These are phyloP conservation scores for Penicillium bialowiezense DNA, from an alignment of 495 filamentous ascomycete species.

Conservation along the genomic window DNA sequence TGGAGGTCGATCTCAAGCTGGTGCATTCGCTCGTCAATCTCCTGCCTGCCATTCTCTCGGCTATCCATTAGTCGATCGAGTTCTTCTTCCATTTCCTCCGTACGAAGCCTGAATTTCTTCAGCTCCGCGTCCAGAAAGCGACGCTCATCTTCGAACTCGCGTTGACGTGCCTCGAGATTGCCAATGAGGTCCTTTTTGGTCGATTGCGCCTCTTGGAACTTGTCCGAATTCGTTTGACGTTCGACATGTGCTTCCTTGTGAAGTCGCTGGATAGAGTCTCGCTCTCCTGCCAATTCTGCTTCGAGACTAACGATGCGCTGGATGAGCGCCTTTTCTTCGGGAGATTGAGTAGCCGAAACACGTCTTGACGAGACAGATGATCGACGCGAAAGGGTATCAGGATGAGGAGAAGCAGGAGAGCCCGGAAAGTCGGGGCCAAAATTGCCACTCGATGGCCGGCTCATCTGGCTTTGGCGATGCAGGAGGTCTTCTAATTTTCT, in stretches of 20 bases:
- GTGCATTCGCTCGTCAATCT: conserved; percentile 65
- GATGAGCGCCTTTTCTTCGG: conserved; percentile 62
- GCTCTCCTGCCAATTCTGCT: conserved; percentile 68
- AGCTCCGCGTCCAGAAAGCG: conserved; percentile 77
- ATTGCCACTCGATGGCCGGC: conserved; percentile 66
- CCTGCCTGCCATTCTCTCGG: conserved; percentile 71
- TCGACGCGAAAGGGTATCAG: conserved; percentile 55
- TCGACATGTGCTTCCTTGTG: conserved; percentile 65
- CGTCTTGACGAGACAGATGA: conserved; percentile 65
- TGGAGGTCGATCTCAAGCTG: conserved; percentile 70
- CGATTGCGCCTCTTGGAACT: conserved; percentile 77
- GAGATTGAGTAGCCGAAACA: conserved; percentile 63
- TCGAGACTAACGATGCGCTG: conserved; percentile 78
- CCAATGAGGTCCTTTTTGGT: conserved; percentile 93
- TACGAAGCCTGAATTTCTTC: conserved; percentile 64
- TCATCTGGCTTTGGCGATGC: conserved; percentile 76
- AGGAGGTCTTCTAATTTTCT: conserved; percentile 90
- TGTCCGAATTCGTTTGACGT: conserved; percentile 61
- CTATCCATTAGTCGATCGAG: conserved; percentile 80
- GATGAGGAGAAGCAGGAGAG: conserved; percentile 51
- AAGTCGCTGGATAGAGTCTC: conserved; percentile 53
- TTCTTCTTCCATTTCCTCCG: conserved; percentile 88
- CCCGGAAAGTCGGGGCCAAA: conserved; percentile 53
- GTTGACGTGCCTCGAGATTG: conserved; percentile 88
- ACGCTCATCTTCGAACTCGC: conserved; percentile 82